phyloP scores from a whole-genome alignment of 164 flowering plant species.

The Protea cynaroides region DNA sequence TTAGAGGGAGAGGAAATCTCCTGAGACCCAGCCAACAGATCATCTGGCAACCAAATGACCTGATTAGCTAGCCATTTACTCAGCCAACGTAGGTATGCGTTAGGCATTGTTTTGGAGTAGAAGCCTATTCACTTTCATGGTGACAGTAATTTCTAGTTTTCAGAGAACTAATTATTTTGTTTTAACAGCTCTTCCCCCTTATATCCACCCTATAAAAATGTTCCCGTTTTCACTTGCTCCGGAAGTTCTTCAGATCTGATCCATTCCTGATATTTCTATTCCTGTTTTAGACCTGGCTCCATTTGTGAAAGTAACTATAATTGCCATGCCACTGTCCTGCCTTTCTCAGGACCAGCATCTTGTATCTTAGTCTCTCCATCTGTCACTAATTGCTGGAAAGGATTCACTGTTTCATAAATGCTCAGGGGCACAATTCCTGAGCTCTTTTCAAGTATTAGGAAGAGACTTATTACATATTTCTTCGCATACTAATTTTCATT shows the following conservation, averaged over 20 bases:
- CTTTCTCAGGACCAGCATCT: background rate
- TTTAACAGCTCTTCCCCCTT: no score
- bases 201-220: no score
- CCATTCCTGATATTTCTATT: background rate
- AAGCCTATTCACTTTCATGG: background rate
- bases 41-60: slow-evolving; percentile 55
- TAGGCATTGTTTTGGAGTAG: no score
- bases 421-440: no score
- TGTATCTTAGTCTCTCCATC: background rate
- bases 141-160: background rate
- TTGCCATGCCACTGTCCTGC: background rate
- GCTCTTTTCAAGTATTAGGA: background rate
- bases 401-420: no score
- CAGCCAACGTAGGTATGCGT: no score
- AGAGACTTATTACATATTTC: no score
- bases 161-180: no score
- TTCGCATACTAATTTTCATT: no score
- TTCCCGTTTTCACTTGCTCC: no score
- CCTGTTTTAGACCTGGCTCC: slow-evolving; percentile 9
- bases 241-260: no score
- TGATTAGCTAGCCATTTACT: slow-evolving; percentile 70
- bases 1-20: slow-evolving; percentile 62
- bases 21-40: no score
- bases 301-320: slow-evolving; percentile 64
- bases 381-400: background rate